Conservation (phyloP, 2,329 filamentous ascomycete species). For the Raffaelea arxii region DNA sequence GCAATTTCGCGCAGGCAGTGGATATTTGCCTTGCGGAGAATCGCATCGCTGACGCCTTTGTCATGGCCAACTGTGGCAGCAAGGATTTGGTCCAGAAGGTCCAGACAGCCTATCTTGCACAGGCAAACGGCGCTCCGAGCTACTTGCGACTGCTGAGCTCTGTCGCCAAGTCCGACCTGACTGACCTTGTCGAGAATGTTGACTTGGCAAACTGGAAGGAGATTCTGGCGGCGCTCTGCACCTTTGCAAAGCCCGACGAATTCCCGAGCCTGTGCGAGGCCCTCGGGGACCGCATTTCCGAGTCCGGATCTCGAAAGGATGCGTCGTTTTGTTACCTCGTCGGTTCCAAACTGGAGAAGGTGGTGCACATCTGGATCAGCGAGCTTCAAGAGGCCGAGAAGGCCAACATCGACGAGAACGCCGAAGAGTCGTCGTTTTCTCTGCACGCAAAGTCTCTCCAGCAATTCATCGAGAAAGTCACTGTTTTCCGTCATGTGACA, state of each 20-base stretch:
- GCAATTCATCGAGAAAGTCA: conserved; percentile 96
- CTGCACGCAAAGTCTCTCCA: conserved; percentile 83
- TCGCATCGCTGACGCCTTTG: conserved; percentile 89
- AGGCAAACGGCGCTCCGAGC: conserved; percentile 73
- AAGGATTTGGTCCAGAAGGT: conserved; percentile 91
- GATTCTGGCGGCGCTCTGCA: conserved; percentile 90
- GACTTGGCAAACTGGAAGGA: conserved; percentile 93
- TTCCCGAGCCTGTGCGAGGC: conserved; percentile 94
- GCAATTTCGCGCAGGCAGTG: conserved; percentile 82
- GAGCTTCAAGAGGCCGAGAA: conserved; percentile 81
- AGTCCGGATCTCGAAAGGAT: conserved; percentile 70
- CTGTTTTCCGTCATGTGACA: conserved; percentile 87
- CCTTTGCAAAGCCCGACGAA: conserved; percentile 81
- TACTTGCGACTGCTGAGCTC: conserved; percentile 86
- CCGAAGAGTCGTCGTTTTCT: conserved; percentile 75
- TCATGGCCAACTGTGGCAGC: conserved; percentile 94
- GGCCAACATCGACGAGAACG: conserved; percentile 57
- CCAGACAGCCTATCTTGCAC: conserved; percentile 80
- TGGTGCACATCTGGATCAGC: conserved; percentile 85
- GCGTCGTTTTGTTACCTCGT: conserved; percentile 95
- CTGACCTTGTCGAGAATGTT: conserved; percentile 96
- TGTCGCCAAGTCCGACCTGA: conserved; percentile 91
- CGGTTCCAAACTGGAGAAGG: conserved; percentile 94
- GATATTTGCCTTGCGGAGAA: conserved; percentile 83
- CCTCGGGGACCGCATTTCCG: conserved; percentile 81